Percentiles rank a stretch among this genome's conserved stretches.
phyloP scores from a whole-genome alignment of 352 stramenopile genomes.

The Hyaloperonospora arabidopsidis region DNA sequence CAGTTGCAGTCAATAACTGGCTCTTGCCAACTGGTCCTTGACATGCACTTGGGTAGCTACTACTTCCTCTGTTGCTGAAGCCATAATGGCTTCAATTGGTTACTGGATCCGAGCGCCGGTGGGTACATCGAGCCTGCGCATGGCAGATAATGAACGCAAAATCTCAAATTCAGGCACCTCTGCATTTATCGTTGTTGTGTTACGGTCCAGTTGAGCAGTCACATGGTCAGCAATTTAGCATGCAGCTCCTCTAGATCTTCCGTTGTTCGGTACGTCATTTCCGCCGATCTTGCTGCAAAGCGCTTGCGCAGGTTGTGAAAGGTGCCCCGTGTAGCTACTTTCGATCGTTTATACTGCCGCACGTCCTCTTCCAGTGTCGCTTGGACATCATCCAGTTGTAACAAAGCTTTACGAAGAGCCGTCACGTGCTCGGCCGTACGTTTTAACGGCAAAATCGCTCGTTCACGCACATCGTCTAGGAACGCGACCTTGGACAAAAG shows the following conservation, averaged over 20 bases:
- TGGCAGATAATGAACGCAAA: too few relatives aligned
- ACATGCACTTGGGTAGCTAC: too few relatives aligned
- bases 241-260: constrained; percentile 54
- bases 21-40: constrained; percentile 1
- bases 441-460: constrained; percentile 40
- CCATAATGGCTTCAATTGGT: too few relatives aligned
- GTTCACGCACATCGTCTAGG: constrained; percentile 34
- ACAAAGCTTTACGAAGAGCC: constrained; percentile 36
- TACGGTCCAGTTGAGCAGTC: background rate
- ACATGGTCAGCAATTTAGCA: constrained; percentile 33
- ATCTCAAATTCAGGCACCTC: too few relatives aligned
- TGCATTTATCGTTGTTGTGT: too few relatives aligned
- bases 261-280: constrained; percentile 40
- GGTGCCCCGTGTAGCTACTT: constrained; percentile 38
- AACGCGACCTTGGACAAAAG: constrained; percentile 37
- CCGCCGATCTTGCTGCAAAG: constrained; percentile 39
- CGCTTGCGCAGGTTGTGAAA: constrained; percentile 47
- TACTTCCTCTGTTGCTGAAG: too few relatives aligned
- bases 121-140: too few relatives aligned
- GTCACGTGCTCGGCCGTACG: constrained; percentile 37
- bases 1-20: background rate
- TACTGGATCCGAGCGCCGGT: too few relatives aligned
- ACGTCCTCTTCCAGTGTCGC: constrained; percentile 38
- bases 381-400: constrained; percentile 43
- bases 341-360: constrained; percentile 43